phyloP scores from a whole-genome alignment of 2,329 filamentous ascomycete species.

The Xylariaceae sp. region DNA sequence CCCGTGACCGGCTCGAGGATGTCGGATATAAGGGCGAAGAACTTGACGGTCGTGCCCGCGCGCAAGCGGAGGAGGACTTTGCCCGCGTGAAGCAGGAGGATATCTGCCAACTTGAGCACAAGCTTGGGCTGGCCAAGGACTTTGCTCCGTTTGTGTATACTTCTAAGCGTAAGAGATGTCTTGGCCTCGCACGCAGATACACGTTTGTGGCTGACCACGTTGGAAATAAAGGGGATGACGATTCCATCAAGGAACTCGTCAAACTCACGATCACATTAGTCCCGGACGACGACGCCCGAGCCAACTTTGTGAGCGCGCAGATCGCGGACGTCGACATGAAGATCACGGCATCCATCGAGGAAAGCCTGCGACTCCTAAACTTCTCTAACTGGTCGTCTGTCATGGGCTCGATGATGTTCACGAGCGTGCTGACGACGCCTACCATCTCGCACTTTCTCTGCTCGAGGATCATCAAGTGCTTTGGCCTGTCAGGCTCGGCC shows the following conservation, averaged over 20 bases:
- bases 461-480: slow-evolving; percentile 22
- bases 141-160: slow-evolving; percentile 22
- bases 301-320: slow-evolving; percentile 22
- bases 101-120: slow-evolving; percentile 22
- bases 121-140: slow-evolving; percentile 20
- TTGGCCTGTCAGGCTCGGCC: slow-evolving; percentile 20
- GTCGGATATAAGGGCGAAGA: slow-evolving; percentile 15
- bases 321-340: slow-evolving; percentile 22
- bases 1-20: slow-evolving; percentile 17
- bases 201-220: slow-evolving; percentile 2
- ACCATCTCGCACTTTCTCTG: slow-evolving; percentile 25
- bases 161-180: slow-evolving; percentile 18
- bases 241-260: slow-evolving; percentile 23
- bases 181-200: background rate
- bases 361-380: slow-evolving; percentile 19
- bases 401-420: slow-evolving; percentile 18
- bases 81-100: slow-evolving; percentile 18
- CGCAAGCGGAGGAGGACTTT: slow-evolving; percentile 19
- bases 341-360: slow-evolving; percentile 18
- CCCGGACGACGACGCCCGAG: slow-evolving; percentile 19
- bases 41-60: slow-evolving; percentile 16
- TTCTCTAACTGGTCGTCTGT: slow-evolving; percentile 20
- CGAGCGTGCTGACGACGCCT: slow-evolving; percentile 19
- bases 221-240: slow-evolving; percentile 9
- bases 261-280: slow-evolving; percentile 21